Percentiles rank a stretch among this genome's conserved stretches.
Conservation (phyloP, 495 filamentous ascomycete genomes). For the Neurospora africana region DNA sequence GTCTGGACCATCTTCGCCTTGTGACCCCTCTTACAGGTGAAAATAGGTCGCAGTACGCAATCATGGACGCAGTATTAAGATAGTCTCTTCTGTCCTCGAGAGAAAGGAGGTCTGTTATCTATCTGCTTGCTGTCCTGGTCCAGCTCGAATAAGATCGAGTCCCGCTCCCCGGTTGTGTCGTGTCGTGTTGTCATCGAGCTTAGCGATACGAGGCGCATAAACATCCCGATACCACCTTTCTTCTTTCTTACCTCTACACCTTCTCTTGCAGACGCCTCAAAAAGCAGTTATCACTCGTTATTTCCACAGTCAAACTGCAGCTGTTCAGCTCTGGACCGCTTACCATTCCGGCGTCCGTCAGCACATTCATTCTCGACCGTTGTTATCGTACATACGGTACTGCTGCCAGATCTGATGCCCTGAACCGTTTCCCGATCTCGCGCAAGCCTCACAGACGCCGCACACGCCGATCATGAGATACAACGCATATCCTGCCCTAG, state of each 20-base stretch:
- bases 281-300: background rate
- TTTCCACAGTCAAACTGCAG: background rate
- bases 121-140: background rate
- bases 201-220: background rate
- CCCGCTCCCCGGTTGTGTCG: background rate
- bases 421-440: background rate
- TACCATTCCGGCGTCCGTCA: background rate
- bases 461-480: slow-evolving; percentile 15
- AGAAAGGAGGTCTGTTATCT: background rate
- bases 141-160: background rate
- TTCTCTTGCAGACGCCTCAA: background rate
- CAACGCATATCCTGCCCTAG: slow-evolving; percentile 4
- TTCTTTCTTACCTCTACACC: background rate
- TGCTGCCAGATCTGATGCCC: background rate
- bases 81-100: background rate
- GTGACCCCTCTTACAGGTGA: background rate
- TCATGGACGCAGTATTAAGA: background rate
- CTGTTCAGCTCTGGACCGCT: background rate
- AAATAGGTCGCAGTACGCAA: background rate
- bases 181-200: background rate
- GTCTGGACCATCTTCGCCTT: background rate
- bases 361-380: background rate
- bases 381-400: background rate
- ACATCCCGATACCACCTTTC: background rate
- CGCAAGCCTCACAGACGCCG: background rate